These are phyloP conservation scores for Ogataea paradorogensis DNA, from an alignment of 805 yeast species.

Conservation along the genomic window DNA sequence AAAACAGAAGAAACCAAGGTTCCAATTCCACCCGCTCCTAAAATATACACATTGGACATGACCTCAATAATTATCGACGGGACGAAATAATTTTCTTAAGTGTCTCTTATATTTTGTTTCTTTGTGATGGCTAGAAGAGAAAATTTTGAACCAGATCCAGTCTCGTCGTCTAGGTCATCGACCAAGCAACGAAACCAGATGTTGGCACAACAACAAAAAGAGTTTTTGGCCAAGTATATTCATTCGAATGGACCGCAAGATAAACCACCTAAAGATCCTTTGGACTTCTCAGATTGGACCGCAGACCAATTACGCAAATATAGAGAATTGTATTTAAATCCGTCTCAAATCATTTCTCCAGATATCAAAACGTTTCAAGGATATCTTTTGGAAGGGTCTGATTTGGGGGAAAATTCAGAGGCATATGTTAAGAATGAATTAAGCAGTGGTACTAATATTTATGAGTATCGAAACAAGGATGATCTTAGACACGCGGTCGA, in stretches of 20 bases:
- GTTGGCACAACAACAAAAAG: constrained; percentile 68
- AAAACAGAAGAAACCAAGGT: constrained; percentile 29
- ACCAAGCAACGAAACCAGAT: constrained; percentile 59
- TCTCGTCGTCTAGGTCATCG: constrained; percentile 39
- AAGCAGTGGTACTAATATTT: constrained; percentile 27
- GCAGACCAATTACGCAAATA: constrained; percentile 67
- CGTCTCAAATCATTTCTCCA: constrained; percentile 42
- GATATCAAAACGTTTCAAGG: constrained; percentile 68
- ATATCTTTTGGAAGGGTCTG: constrained; percentile 58
- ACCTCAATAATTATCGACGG: not conserved
- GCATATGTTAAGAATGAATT: constrained; percentile 29
- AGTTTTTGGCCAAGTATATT: constrained; percentile 62
- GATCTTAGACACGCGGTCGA: constrained; percentile 30
- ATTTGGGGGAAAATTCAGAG: constrained; percentile 69
- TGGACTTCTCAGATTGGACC: constrained; percentile 68
- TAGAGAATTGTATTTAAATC: constrained; percentile 45
- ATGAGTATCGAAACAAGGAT: constrained; percentile 31
- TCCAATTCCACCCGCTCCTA: constrained; percentile 39
- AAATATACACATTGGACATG: constrained; percentile 17
- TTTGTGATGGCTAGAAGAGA: constrained; percentile 16
- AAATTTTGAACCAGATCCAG: constrained; percentile 24
- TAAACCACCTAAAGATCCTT: constrained; percentile 46
- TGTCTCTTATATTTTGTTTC: not conserved
- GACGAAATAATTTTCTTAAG: not conserved
- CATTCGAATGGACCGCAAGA: constrained; percentile 73